Base-by-base conservation (phyloP, 148 eudicot species). In the Bassia scoparia region DNA sequence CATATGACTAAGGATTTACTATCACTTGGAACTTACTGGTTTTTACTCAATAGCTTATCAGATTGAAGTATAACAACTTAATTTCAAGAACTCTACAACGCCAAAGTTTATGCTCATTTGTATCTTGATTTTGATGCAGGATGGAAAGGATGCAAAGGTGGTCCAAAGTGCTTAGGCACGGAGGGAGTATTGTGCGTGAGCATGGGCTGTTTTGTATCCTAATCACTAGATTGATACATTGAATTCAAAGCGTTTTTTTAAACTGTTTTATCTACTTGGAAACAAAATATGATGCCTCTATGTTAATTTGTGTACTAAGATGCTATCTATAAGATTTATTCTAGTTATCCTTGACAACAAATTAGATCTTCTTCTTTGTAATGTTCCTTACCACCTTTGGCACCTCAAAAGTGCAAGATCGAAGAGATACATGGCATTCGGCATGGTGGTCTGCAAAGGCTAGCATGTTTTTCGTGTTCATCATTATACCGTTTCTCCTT, bases 201-300 rank as follows among this genome's bases (percentile, higher is more conserved):
- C 90, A 78, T 88, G 79, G 96, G 96, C 77, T 90, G 96, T 69
- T 92, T 84, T 63, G 97, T 89, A 92, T 92, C 97, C 95, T 83
- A 44, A 71, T 5, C 56, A 55, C 27, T 29, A 34, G 21, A 41
- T 50, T 54, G 2, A n/a, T 6, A 20, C 0, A 0, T 4, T 50
- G 20, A 14, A 30, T 46, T 41, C 17, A 2, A 1, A 1, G 17
- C 2, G 21, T 2, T 49, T 49, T 49, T 15, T 5, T 41, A 14
- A n/a, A 4, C 46, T 41, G 46, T 11, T 41, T 41, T 41, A 41
- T 41, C 46, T 41, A 0, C 12, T 5, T 41, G 46, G 14, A 41
- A 41, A 2, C 12, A 14, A 41, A 41, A 5, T 27, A n/a, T n/a
- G 54, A 58, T 33, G 15, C 33, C 43, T 35, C 3, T 38, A 4